These are phyloP conservation scores for Pneumocystis jirovecii DNA, from an alignment of 1,139 yeast species.

Conservation along the genomic window DNA sequence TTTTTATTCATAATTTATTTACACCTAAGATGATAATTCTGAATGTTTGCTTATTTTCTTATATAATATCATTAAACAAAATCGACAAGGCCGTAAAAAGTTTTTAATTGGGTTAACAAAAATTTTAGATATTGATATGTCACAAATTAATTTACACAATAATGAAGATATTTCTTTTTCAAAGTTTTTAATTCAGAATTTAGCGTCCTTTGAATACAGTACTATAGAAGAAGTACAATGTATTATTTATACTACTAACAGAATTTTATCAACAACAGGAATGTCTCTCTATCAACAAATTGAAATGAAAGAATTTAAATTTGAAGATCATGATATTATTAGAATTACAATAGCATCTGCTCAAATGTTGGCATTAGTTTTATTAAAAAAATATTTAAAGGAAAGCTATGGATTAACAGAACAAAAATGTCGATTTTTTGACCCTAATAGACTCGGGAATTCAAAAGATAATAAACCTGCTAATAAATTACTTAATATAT, in stretches of 20 bases:
- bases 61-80: conserved; percentile 32
- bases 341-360: conserved; percentile 4
- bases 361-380: conserved; percentile 2
- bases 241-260: conserved; percentile 21
- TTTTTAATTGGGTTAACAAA: conserved; percentile 29
- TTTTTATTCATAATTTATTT: neutral
- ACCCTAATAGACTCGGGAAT: conserved; percentile 7
- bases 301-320: conserved; percentile 1
- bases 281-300: conserved; percentile 24
- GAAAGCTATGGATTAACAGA: conserved; percentile 7
- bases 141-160: conserved; percentile 9
- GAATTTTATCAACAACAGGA: conserved; percentile 25
- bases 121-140: conserved; percentile 24
- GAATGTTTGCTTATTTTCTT: conserved; percentile 18
- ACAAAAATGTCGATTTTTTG: conserved; percentile 10
- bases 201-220: conserved; percentile 28
- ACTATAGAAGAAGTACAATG: conserved; percentile 32
- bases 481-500: neutral
- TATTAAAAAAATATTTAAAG: conserved; percentile 6
- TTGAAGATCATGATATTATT: neutral
- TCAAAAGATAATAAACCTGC: conserved; percentile 6
- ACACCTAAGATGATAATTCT: conserved; percentile 17
- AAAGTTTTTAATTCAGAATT: conserved; percentile 27
- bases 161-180: conserved; percentile 13
- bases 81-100: conserved; percentile 34